Percentiles rank a stretch among this genome's conserved stretches.
These are phyloP conservation scores for Solanum megistacrolobum DNA, from an alignment of 257 asterid species.

Conservation along the genomic window DNA sequence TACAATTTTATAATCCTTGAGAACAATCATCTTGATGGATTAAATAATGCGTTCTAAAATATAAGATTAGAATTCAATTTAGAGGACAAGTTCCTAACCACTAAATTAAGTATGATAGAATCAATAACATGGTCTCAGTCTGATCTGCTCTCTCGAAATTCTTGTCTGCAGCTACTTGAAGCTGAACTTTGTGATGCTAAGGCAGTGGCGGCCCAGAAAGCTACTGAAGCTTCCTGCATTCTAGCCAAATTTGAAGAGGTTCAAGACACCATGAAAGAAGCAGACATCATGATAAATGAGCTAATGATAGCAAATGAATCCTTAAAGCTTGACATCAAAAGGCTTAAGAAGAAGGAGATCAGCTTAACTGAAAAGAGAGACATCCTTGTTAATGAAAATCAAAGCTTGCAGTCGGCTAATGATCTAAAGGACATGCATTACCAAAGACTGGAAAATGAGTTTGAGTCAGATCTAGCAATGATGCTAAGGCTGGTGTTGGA, in stretches of 20 bases:
- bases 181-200: conserved; percentile 73
- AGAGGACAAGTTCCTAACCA: not conserved
- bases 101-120: not conserved
- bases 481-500: conserved; percentile 43
- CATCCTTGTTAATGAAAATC: conserved; percentile 34
- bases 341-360: conserved; percentile 40
- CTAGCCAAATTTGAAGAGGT: conserved; percentile 85
- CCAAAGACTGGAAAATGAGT: conserved; percentile 36
- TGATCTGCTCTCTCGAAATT: not conserved
- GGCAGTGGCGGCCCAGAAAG: conserved; percentile 65
- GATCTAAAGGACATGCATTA: conserved; percentile 40
- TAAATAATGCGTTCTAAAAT: not conserved
- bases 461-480: conserved; percentile 37
- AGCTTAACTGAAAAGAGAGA: conserved; percentile 30
- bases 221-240: conserved; percentile 74
- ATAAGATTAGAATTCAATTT: not conserved
- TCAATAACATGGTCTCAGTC: not conserved
- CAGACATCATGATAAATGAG: conserved; percentile 84
- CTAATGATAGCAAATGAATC: conserved; percentile 82
- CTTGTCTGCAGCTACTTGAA: conserved; percentile 51
- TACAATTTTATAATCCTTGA: not conserved
- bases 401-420: conserved; percentile 45
- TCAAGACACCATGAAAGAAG: conserved; percentile 82
- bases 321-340: conserved; percentile 53
- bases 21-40: not conserved